phyloP scores from a whole-genome alignment of 257 asterid species.

The Nicotiana tabacum region DNA sequence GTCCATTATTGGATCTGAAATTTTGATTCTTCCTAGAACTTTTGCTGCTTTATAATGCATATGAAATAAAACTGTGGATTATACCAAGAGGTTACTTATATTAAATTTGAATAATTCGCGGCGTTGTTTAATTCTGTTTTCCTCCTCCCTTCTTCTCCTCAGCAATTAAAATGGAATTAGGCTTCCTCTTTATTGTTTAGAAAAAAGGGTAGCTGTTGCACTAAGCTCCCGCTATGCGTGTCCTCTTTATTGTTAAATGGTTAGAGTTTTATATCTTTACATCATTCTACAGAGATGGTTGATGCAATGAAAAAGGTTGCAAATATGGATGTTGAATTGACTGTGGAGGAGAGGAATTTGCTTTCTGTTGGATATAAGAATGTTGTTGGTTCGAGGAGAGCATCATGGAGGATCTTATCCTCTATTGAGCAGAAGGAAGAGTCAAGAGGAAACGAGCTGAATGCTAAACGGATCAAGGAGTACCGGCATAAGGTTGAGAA shows the following conservation, averaged over 20 bases:
- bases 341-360: conserved; percentile 6
- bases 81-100: neutral
- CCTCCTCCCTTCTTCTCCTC: neutral
- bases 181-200: too few species aligned
- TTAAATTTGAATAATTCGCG: neutral
- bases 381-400: neutral
- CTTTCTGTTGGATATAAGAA: conserved; percentile 1
- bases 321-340: neutral
- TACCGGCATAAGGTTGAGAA: neutral
- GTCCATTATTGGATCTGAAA: neutral
- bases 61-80: neutral
- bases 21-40: neutral
- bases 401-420: neutral
- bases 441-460: neutral
- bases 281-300: neutral
- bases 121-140: neutral
- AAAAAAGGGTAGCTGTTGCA: too few species aligned
- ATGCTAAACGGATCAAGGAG: neutral
- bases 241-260: neutral
- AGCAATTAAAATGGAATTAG: neutral
- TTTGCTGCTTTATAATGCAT: neutral
- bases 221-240: too few species aligned
- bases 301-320: conserved; percentile 2
- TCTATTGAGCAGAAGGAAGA: conserved; percentile 2
- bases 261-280: neutral